Percentiles rank a stretch among this genome's conserved stretches.
Conservation (phyloP, 2,329 filamentous ascomycete species). For the Colletotrichum simmondsii region DNA sequence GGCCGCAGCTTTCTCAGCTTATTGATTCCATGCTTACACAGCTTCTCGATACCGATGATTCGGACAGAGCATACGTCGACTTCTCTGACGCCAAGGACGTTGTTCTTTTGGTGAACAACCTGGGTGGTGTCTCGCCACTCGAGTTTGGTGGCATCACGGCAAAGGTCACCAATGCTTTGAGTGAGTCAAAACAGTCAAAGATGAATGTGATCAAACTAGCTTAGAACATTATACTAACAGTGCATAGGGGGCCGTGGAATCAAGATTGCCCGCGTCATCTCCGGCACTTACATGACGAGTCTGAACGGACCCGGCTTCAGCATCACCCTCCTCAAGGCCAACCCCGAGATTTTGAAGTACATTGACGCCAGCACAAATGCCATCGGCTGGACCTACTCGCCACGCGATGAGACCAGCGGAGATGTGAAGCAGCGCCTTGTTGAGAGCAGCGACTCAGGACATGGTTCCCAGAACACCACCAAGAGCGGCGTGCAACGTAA, state of each 20-base stretch:
- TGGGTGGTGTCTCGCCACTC: conserved; percentile 74
- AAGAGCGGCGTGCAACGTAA: conserved; percentile 23
- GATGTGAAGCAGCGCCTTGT: conserved; percentile 68
- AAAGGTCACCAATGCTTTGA: conserved; percentile 73
- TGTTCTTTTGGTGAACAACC: conserved; percentile 75
- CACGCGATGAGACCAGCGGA: background rate
- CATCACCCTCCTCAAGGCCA: conserved; percentile 72
- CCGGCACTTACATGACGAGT: conserved; percentile 78
- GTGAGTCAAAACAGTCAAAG: conserved; percentile 53
- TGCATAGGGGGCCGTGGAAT: background rate
- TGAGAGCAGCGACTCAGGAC: conserved; percentile 67
- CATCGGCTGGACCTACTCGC: conserved; percentile 66
- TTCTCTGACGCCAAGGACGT: conserved; percentile 67
- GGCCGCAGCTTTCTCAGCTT: conserved; percentile 54
- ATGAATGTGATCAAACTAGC: conserved; percentile 53
- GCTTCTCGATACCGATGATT: conserved; percentile 69
- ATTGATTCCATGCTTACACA: conserved; percentile 73
- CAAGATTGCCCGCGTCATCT: conserved; percentile 54
- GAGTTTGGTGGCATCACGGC: conserved; percentile 75
- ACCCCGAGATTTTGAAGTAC: conserved; percentile 73
- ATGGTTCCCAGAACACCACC: conserved; percentile 54
- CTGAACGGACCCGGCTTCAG: conserved; percentile 79
- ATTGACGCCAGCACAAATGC: conserved; percentile 76
- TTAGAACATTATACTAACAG: conserved; percentile 39
- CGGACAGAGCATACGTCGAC: conserved; percentile 71